Base-by-base conservation (phyloP, 176 grass and related monocot genomes). In the Triticum timopheevii region DNA sequence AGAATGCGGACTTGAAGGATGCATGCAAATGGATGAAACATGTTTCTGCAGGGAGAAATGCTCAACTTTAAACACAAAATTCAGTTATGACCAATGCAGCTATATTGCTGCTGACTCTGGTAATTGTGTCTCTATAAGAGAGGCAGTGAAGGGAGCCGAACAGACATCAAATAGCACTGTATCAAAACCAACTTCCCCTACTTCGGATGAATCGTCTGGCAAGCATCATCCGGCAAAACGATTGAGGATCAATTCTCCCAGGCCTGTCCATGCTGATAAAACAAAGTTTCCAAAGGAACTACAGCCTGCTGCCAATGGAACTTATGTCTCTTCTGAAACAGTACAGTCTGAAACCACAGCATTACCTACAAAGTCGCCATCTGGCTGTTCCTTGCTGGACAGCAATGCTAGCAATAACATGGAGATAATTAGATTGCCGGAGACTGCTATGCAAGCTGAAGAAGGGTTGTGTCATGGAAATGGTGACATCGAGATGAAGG, bases 161-260 rank as follows among this genome's bases (percentile, higher is more conserved):
- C 87, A 85, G 67, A 88, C 74, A 66, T 80, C 82, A 13, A 87
- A 84, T 87, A 80, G 83, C 12, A 88, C 80, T 68, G 88, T 92
- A 71, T 88, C 82, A 59, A 77, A 92, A 64, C 77, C 75, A 67
- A 54, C 85, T 81, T 92, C 81, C 24, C 82, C 86, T 74, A 81
- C 83, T 62, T 73, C 88, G 84, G 65, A 80, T 69, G 84, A 80
- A 86, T 76, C 68, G 30, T 89, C 84, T 61, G 66, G 74, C 52
- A 82, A 90, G 88, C 86, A 82, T 80, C 65, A 54, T 84, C 47
- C 80, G 27, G 74, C 66, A 67, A 92, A 95, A 90, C 88, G 88
- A 36, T 65, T 82, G 25, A 95, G 86, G 65, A 13, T 74, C 80
- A 80, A 88, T 77, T 66, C 75, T 71, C 64, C 82, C 40, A 59